phyloP scores from a whole-genome alignment of 768 basidiomycete species.

The Russula brevipes region DNA sequence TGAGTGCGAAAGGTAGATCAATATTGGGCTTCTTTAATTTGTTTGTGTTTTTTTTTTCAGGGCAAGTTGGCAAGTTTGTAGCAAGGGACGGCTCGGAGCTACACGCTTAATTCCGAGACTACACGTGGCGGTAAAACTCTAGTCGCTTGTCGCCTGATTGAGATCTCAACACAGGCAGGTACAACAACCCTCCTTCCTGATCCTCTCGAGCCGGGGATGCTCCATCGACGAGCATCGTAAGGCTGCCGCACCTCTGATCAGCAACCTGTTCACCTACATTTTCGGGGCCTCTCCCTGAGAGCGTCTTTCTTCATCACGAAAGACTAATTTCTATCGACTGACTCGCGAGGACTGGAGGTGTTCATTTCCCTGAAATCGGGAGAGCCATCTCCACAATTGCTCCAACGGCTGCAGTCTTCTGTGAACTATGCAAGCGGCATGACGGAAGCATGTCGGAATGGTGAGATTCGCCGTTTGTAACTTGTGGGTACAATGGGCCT shows the following conservation, averaged over 20 bases:
- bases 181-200: conserved; percentile 6
- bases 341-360: conserved; percentile 11
- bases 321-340: neutral
- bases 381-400: conserved; percentile 6
- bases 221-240: neutral
- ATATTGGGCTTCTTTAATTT: conserved; percentile 19
- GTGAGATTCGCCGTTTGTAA: conserved; percentile 17
- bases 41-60: conserved; percentile 8
- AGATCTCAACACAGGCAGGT: conserved; percentile 19
- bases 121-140: conserved; percentile 11
- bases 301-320: conserved; percentile 7
- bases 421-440: conserved; percentile 13
- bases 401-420: conserved; percentile 16
- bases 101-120: conserved; percentile 21
- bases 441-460: conserved; percentile 20
- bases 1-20: conserved; percentile 14
- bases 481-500: neutral
- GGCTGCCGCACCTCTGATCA: neutral
- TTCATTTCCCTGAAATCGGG: conserved; percentile 15
- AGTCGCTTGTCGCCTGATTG: conserved; percentile 19
- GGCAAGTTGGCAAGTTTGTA: neutral
- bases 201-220: conserved; percentile 6
- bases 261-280: neutral
- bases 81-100: conserved; percentile 21
- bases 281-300: neutral